Base-by-base conservation (phyloP, 2,329 filamentous ascomycete species). In the Penicillium sp. region DNA sequence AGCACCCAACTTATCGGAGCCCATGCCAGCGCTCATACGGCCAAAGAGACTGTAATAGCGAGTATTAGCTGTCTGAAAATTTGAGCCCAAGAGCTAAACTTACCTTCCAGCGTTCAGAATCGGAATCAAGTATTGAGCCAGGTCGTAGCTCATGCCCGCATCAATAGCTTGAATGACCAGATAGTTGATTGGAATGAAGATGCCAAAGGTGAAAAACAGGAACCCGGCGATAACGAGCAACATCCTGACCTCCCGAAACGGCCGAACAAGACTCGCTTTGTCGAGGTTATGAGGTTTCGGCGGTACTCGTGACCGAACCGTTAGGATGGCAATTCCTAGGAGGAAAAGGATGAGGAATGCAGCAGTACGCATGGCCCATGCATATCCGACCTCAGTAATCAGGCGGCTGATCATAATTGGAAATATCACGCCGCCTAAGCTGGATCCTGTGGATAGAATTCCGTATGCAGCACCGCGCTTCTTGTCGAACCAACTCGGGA, bases 301-400 rank as follows among this genome's bases (percentile, higher is more conserved):
- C 8, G 75, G 68, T 40, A 78, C 64, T 8, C 73, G 80, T 6
- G 83, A 83, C 52, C 76, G 81, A 54, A 87, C 75, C 0, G 83
- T 84, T 0, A 84, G 70, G 28, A 78, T 76, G 26, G 84, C 83
- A 60, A 89, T 77, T 35, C 82, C 71, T 61, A 84, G 79, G 52
- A 85, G 75, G 56, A 79, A 81, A 61, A 90, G 81, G 65, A 90
- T 86, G 52, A 89, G 75, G 58, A 90, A 85, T n/a, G 85, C 76
- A 16, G 75, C 77, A 49, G 80, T 80, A 13, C 84, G 79, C 78
- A 87, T 85, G 0, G 83, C 74, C 86, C 84, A 88, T 54, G 76
- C 71, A 70, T 84, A 84, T 51, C 85, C 83, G 55, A 86, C 74
- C 43, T 77, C 49, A 0, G 75, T 75, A 33, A 88, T 82, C 38